These are phyloP conservation scores for Neocucurbitaria cava DNA, from an alignment of 2,329 filamentous ascomycete genomes.

Conservation along the genomic window DNA sequence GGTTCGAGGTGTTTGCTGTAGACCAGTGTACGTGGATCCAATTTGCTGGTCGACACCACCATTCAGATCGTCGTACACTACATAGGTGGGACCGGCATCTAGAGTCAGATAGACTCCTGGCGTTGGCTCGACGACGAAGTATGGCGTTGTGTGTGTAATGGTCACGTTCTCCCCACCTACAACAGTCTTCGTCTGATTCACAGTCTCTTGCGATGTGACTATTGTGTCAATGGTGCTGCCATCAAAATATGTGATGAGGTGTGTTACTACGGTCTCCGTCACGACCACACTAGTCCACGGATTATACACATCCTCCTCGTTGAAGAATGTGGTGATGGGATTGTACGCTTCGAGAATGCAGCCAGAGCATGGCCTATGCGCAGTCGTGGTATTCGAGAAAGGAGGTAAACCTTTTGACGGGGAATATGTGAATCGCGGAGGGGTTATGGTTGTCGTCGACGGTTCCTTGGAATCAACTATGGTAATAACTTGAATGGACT, in stretches of 20 bases:
- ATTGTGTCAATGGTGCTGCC: constrained; percentile 35
- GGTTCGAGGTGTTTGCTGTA: constrained; percentile 3
- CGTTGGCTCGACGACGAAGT: constrained; percentile 29
- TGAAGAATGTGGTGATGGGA: constrained; percentile 31
- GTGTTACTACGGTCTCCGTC: constrained; percentile 34
- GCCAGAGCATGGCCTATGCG: constrained; percentile 33
- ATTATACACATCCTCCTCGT: constrained; percentile 1
- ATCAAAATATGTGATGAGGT: constrained; percentile 33
- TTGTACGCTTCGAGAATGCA: constrained; percentile 36
- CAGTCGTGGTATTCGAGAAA: constrained; percentile 1
- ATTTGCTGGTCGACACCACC: constrained; percentile 28
- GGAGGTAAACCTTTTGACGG: background rate
- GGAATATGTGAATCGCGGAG: background rate
- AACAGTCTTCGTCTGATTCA: constrained; percentile 38
- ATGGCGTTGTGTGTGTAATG: constrained; percentile 29
- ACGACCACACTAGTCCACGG: constrained; percentile 32
- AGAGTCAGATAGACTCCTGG: constrained; percentile 20
- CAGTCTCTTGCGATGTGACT: constrained; percentile 27
- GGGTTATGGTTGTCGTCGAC: background rate
- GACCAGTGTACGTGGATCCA: constrained; percentile 2
- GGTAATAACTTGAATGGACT: background rate
- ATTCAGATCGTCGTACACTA: constrained; percentile 36
- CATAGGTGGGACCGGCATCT: constrained; percentile 38
- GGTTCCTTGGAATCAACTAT: background rate
- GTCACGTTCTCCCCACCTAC: constrained; percentile 19